Percentiles rank a stretch among this genome's conserved stretches.
Evolutionary conservation across 2,329 filamentous ascomycete genomes (phyloP).

Genomic region (Fusarium dimerum): DNA sequence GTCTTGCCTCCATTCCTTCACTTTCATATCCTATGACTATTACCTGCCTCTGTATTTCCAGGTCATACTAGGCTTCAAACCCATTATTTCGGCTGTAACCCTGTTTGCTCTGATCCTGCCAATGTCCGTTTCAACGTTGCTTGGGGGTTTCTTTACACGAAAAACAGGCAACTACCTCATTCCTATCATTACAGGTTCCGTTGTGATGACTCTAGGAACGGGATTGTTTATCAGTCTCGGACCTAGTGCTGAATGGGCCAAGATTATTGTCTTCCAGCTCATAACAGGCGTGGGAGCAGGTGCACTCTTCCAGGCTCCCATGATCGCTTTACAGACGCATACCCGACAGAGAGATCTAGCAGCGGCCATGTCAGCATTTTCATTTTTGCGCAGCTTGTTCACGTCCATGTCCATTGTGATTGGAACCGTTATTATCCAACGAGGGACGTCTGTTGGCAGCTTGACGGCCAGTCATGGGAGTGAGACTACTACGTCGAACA

Average conservation of each 20-base stretch:
- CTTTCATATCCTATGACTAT: conserved; percentile 76
- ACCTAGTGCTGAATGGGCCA: conserved; percentile 51
- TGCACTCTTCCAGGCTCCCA: conserved; percentile 67
- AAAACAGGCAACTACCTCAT: conserved; percentile 65
- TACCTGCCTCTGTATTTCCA: conserved; percentile 86
- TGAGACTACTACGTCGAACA: conserved; percentile 7
- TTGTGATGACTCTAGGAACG: conserved; percentile 63
- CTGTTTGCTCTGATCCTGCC: conserved; percentile 70
- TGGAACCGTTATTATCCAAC: conserved; percentile 73
- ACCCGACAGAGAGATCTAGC: conserved; percentile 64
- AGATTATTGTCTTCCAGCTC: conserved; percentile 60
- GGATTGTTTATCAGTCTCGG: conserved; percentile 64
- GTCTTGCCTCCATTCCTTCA: conserved; percentile 71
- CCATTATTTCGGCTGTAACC: conserved; percentile 73
- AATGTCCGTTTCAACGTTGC: conserved; percentile 61
- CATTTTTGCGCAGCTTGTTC: conserved; percentile 67
- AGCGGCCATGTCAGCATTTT: conserved; percentile 65
- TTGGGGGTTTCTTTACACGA: conserved; percentile 56
- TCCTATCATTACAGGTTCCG: conserved; percentile 58
- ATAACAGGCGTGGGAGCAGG: conserved; percentile 65
- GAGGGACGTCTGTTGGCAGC: conserved; percentile 15
- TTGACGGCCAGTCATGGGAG: conserved; percentile 13
- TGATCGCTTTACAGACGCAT: conserved; percentile 68
- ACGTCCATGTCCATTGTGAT: conserved; percentile 69
- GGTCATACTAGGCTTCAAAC: conserved; percentile 65